phyloP scores from a whole-genome alignment of 176 grass and related monocot species.

The Aegilops speltoides region DNA sequence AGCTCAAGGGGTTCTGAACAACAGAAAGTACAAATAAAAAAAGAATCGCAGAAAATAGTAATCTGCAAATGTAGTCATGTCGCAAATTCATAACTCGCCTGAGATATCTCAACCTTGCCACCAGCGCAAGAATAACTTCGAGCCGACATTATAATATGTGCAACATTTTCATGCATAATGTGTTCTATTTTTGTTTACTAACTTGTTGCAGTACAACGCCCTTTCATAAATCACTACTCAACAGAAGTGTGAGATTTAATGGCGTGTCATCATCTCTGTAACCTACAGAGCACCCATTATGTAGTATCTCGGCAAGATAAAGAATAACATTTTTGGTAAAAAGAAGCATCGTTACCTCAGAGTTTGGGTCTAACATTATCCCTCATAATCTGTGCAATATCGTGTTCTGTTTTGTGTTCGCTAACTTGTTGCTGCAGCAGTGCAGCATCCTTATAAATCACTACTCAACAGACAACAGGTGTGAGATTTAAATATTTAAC shows the following conservation, averaged over 20 bases:
- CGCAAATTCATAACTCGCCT: constrained; percentile 20
- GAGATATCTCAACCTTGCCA: constrained; percentile 31
- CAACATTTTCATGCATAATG: not conserved
- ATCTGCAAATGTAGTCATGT: not conserved
- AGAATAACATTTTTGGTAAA: too few species aligned
- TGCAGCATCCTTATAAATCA: constrained; percentile 9
- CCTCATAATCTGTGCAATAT: not conserved
- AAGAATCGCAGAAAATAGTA: not conserved
- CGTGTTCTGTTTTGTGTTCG: not conserved
- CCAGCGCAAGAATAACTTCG: constrained; percentile 19
- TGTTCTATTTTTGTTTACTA: not conserved
- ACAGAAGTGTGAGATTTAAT: not conserved
- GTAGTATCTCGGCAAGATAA: not conserved
- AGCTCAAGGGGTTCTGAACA: not conserved
- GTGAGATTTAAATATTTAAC: constrained; percentile 8
- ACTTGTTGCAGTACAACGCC: not conserved
- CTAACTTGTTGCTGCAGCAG: not conserved
- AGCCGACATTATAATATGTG: too few species aligned
- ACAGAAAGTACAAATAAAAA: too few species aligned
- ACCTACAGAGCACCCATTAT: constrained; percentile 2
- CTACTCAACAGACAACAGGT: not conserved
- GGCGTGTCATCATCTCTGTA: not conserved
- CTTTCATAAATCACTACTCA: constrained; percentile 2
- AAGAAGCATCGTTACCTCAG: too few species aligned
- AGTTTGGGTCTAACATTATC: too few species aligned